Evolutionary conservation across 2,329 filamentous ascomycete species (phyloP).

Genomic region (Aspergillus pseudoterreus): DNA sequence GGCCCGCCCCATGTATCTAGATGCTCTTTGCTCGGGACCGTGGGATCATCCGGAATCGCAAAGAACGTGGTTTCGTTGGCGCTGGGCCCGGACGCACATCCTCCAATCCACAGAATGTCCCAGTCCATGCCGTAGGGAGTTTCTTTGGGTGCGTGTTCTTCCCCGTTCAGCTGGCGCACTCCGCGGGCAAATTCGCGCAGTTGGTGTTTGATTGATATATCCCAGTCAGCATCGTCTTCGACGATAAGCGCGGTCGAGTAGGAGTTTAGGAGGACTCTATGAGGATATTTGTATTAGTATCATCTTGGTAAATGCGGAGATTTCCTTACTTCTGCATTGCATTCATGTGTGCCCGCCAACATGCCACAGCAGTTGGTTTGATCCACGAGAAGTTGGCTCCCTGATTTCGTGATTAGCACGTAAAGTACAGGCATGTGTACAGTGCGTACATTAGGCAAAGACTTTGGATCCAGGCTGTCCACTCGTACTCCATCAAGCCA

Average conservation of each 20-base stretch:
- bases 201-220: conserved; percentile 49
- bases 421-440: neutral
- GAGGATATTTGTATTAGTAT: neutral
- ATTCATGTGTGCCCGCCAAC: conserved; percentile 41
- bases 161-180: conserved; percentile 26
- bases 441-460: conserved; percentile 33
- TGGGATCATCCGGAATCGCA: conserved; percentile 31
- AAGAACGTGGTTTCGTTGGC: conserved; percentile 26
- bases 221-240: conserved; percentile 59
- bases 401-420: conserved; percentile 11
- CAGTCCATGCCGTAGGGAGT: conserved; percentile 51
- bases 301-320: no score
- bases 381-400: conserved; percentile 9
- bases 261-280: conserved; percentile 43
- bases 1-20: neutral
- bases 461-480: conserved; percentile 40
- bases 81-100: conserved; percentile 38
- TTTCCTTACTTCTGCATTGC: conserved; percentile 25
- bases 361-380: conserved; percentile 36
- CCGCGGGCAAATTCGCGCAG: conserved; percentile 38
- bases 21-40: conserved; percentile 10
- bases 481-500: conserved; percentile 46
- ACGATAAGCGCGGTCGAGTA: conserved; percentile 50
- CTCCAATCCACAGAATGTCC: conserved; percentile 53
- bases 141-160: conserved; percentile 18